These are phyloP conservation scores for Neurospora sp. DNA, from an alignment of 495 filamentous ascomycete species.

Conservation along the genomic window DNA sequence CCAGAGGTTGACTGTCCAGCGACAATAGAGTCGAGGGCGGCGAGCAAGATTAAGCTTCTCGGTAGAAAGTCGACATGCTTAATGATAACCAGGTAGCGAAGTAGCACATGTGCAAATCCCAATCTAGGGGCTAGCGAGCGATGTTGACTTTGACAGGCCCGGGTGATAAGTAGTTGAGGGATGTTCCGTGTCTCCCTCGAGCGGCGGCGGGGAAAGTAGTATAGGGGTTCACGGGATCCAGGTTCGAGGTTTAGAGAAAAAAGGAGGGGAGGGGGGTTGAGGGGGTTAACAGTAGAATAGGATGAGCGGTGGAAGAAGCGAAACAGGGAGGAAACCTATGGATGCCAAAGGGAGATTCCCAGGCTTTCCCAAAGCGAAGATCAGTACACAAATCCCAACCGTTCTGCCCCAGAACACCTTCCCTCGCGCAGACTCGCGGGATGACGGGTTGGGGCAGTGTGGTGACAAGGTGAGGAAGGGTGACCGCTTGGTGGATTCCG, in stretches of 20 bases:
- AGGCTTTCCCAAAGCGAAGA: background rate
- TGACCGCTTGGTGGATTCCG: background rate
- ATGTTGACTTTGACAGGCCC: background rate
- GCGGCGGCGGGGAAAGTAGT: background rate
- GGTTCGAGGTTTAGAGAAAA: background rate
- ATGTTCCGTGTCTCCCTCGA: background rate
- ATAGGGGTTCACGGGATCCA: background rate
- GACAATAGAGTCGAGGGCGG: background rate
- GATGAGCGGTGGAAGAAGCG: background rate
- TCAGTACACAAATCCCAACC: background rate
- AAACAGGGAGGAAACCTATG: background rate
- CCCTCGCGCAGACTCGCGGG: background rate
- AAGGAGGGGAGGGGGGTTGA: background rate
- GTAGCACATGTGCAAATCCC: background rate
- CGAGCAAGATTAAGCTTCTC: background rate
- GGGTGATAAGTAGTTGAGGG: background rate
- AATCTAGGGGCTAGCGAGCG: background rate
- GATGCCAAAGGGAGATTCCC: background rate
- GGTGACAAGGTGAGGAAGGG: background rate
- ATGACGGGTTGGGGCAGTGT: background rate
- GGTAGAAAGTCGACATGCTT: background rate
- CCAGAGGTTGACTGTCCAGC: background rate
- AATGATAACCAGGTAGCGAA: background rate
- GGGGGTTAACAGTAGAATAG: background rate
- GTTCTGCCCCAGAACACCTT: background rate